Percentiles rank a stretch among this genome's conserved stretches.
Evolutionary conservation across 805 yeast species (phyloP).

Genomic region (Cyberlindnera meyerae): DNA sequence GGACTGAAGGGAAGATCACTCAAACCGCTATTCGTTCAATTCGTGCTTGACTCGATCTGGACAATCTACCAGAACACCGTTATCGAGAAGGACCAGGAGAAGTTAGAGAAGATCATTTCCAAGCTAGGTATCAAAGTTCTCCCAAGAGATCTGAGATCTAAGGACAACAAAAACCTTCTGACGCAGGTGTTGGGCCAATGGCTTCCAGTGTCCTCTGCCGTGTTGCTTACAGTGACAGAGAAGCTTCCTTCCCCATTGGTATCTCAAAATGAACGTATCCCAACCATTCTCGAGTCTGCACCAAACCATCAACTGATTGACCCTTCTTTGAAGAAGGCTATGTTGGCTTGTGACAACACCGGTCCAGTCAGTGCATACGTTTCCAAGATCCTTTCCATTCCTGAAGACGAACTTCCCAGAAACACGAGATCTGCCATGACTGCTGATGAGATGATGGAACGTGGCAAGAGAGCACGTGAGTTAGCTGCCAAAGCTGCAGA

Average conservation of each 20-base stretch:
- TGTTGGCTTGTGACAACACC: conserved; percentile 60
- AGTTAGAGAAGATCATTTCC: conserved; percentile 66
- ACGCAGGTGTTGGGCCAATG: conserved; percentile 80
- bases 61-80: conserved; percentile 74
- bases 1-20: conserved; percentile 54
- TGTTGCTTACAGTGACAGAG: conserved; percentile 78
- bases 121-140: conserved; percentile 63
- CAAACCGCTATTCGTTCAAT: conserved; percentile 82
- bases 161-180: conserved; percentile 62
- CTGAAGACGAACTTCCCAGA: conserved; percentile 74
- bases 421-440: conserved; percentile 36
- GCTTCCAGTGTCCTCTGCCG: conserved; percentile 88
- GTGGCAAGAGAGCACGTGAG: conserved; percentile 59
- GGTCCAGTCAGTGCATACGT: conserved; percentile 75
- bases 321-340: conserved; percentile 43
- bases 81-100: conserved; percentile 60
- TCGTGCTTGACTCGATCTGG: conserved; percentile 90
- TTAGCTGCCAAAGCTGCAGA: conserved; percentile 68
- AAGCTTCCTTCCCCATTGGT: conserved; percentile 75
- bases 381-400: conserved; percentile 84
- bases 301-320: conserved; percentile 49
- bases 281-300: conserved; percentile 56
- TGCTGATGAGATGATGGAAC: conserved; percentile 55
- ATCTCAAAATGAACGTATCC: conserved; percentile 72
- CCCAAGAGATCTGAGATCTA: conserved; percentile 75